Conservation (phyloP, 345 rosid species). For the Excoecaria cochinchinensis region DNA sequence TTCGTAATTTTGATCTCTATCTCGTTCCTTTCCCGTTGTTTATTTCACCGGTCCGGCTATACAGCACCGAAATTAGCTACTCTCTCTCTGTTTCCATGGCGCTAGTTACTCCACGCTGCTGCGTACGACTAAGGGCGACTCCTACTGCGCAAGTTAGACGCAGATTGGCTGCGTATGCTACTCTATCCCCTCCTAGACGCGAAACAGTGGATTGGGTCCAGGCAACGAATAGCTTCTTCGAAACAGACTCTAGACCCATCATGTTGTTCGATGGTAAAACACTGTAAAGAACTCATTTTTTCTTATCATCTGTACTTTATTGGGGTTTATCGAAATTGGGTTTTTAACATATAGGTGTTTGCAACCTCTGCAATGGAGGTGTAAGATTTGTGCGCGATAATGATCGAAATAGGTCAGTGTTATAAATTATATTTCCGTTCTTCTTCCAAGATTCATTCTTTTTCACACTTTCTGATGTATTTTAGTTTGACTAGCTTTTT, state of each 20-base stretch:
- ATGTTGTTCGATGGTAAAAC: slow-evolving; percentile 78
- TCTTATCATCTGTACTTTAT: neutral
- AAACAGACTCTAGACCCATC: slow-evolving; percentile 73
- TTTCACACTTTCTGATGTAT: neutral
- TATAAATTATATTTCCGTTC: neutral
- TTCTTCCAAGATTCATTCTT: neutral
- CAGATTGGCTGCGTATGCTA: slow-evolving; percentile 39
- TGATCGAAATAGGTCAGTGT: slow-evolving; percentile 60
- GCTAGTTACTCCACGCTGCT: slow-evolving; percentile 39
- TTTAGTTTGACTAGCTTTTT: neutral
- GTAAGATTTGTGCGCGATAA: slow-evolving; percentile 72
- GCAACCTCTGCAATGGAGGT: slow-evolving; percentile 90
- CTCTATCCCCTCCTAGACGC: slow-evolving; percentile 33
- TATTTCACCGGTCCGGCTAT: neutral
- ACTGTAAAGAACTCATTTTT: neutral
- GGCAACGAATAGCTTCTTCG: slow-evolving; percentile 66
- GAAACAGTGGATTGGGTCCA: slow-evolving; percentile 46
- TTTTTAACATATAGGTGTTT: slow-evolving; percentile 51
- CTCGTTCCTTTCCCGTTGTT: too few species aligned
- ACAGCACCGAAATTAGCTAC: neutral
- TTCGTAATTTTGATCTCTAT: too few species aligned
- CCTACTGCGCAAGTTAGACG: slow-evolving; percentile 20
- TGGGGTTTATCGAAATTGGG: neutral
- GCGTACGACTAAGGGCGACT: slow-evolving; percentile 22
- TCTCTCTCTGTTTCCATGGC: slow-evolving; percentile 36